phyloP scores from a whole-genome alignment of 768 basidiomycete genomes.

The Termitomyces titanicus region DNA sequence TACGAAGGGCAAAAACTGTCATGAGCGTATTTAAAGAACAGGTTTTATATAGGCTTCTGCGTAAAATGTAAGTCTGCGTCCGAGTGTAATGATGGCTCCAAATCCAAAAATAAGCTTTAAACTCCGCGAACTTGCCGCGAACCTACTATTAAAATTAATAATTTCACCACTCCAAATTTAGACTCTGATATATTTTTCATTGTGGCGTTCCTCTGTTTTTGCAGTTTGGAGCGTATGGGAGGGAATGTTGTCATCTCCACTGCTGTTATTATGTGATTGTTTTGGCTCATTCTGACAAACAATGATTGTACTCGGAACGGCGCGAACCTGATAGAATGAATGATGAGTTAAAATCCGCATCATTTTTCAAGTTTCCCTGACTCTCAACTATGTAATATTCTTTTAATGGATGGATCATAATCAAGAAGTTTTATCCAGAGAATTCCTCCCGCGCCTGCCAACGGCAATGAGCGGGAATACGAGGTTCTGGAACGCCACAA shows the following conservation, averaged over 20 bases:
- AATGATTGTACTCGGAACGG: background rate
- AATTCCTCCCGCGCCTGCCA: background rate
- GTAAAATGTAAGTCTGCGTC: too few species aligned
- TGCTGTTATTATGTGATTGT: background rate
- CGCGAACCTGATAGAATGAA: background rate
- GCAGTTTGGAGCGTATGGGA: background rate
- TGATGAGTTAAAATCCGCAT: background rate
- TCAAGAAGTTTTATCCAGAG: background rate
- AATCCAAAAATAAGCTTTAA: background rate
- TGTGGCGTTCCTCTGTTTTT: background rate
- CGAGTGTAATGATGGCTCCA: background rate
- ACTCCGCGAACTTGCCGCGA: conserved; percentile 3
- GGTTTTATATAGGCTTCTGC: background rate
- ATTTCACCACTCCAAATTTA: too few species aligned
- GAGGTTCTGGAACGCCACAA: conserved; percentile 3
- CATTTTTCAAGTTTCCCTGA: background rate
- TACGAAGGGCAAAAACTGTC: background rate
- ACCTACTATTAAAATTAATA: background rate
- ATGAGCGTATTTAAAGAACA: conserved; percentile 1
- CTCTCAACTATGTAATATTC: background rate
- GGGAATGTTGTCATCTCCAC: background rate
- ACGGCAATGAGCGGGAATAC: background rate
- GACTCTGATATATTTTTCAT: background rate
- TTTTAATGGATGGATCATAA: background rate
- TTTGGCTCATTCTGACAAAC: background rate